phyloP scores from a whole-genome alignment of 768 basidiomycete species.

The Termitomyces sp. region DNA sequence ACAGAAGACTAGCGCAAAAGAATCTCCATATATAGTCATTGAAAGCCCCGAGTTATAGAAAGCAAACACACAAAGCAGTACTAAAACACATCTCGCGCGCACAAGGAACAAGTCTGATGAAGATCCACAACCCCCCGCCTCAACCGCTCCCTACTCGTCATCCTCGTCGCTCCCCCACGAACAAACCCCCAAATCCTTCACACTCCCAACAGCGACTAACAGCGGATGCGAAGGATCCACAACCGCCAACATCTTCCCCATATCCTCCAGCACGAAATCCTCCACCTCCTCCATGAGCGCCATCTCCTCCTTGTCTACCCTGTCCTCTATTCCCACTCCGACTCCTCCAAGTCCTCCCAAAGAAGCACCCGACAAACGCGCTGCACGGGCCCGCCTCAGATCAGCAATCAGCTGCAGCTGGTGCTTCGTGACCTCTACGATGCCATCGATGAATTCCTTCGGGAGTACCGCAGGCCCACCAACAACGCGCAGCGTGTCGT shows the following conservation, averaged over 20 bases:
- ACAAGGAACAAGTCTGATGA: no score
- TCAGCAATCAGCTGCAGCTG: constrained; percentile 70
- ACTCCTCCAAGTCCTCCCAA: no score
- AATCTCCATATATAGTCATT: no score
- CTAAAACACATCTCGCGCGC: no score
- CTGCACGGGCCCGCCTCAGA: constrained; percentile 48
- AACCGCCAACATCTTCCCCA: constrained; percentile 53
- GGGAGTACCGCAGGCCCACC: constrained; percentile 50
- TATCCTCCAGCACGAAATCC: constrained; percentile 77
- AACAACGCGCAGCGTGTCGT: constrained; percentile 28
- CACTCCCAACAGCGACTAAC: constrained; percentile 64
- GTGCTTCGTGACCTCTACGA: constrained; percentile 66
- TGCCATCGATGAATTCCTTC: constrained; percentile 42
- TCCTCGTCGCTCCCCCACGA: constrained; percentile 45
- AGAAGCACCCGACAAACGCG: no score
- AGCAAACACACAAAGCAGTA: no score
- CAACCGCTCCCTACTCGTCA: constrained; percentile 9
- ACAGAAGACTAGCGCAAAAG: no score
- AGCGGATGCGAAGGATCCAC: constrained; percentile 60
- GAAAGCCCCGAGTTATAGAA: no score
- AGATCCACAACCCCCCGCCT: no score
- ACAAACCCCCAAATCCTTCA: constrained; percentile 61
- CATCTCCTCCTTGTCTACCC: no score
- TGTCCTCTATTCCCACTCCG: no score
- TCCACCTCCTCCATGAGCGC: constrained; percentile 75